Percentiles rank a stretch among this genome's conserved stretches.
These are phyloP conservation scores for Viridothelium virens DNA, from an alignment of 495 filamentous ascomycete genomes.

Conservation along the genomic window DNA sequence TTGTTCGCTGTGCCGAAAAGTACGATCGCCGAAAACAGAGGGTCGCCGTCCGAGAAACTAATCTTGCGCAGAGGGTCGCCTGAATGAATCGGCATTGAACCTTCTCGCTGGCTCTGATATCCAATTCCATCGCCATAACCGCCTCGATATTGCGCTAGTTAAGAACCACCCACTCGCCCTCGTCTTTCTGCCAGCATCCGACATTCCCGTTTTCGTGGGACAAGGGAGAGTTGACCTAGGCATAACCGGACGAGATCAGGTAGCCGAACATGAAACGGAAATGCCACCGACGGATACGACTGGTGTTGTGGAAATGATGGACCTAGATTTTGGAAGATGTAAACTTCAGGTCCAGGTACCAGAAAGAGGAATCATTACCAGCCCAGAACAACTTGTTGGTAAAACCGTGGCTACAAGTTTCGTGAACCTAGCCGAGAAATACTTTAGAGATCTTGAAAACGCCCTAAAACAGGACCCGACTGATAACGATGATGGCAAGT, in stretches of 20 bases:
- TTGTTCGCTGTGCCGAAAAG: slow-evolving; percentile 97
- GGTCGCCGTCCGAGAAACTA: neutral
- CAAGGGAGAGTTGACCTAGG: slow-evolving; percentile 89
- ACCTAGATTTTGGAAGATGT: slow-evolving; percentile 84
- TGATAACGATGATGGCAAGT: slow-evolving; percentile 33
- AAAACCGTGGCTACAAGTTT: slow-evolving; percentile 95
- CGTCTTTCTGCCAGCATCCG: slow-evolving; percentile 91
- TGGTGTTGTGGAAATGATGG: slow-evolving; percentile 73
- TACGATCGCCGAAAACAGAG: slow-evolving; percentile 37
- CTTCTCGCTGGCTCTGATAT: slow-evolving; percentile 89
- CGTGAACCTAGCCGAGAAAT: slow-evolving; percentile 66
- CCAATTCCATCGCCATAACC: slow-evolving; percentile 86
- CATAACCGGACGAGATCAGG: slow-evolving; percentile 88
- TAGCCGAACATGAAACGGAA: slow-evolving; percentile 78
- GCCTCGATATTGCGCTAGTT: slow-evolving; percentile 92
- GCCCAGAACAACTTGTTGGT: slow-evolving; percentile 73
- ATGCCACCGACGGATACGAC: slow-evolving; percentile 54
- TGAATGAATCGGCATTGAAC: slow-evolving; percentile 77
- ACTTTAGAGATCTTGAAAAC: slow-evolving; percentile 71
- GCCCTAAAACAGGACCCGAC: slow-evolving; percentile 16
- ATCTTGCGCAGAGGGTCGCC: slow-evolving; percentile 66
- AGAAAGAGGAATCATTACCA: slow-evolving; percentile 63
- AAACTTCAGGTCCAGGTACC: slow-evolving; percentile 94
- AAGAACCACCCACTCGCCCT: slow-evolving; percentile 92
- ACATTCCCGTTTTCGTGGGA: slow-evolving; percentile 94